Evolutionary conservation across 2,329 filamentous ascomycete genomes (phyloP).

Genomic region (Sclerotinia trifoliorum): DNA sequence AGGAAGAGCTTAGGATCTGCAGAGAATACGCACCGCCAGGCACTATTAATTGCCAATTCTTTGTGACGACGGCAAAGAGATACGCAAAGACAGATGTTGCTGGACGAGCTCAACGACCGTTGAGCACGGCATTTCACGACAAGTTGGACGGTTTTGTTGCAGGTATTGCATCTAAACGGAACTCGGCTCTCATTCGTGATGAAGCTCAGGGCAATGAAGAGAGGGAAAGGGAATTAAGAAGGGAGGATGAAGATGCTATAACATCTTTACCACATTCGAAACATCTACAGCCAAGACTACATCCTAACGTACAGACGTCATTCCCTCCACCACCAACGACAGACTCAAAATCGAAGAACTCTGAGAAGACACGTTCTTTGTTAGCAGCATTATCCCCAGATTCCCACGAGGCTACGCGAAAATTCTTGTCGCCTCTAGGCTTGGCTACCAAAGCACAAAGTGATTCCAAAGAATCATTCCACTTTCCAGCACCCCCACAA

Average conservation of each 20-base stretch:
- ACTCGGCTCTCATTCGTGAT: conserved; percentile 77
- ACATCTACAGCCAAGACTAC: conserved; percentile 56
- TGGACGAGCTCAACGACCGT: conserved; percentile 57
- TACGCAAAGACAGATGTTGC: conserved; percentile 33
- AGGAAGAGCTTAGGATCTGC: conserved; percentile 89
- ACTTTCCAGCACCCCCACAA: conserved; percentile 54
- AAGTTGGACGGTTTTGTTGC: conserved; percentile 86
- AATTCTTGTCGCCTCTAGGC: conserved; percentile 34
- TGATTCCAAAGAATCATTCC: conserved; percentile 46
- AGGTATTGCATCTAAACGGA: conserved; percentile 81
- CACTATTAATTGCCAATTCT: conserved; percentile 90
- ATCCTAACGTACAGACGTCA: conserved; percentile 35
- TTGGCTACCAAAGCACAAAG: conserved; percentile 10
- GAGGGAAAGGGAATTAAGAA: conserved; percentile 74
- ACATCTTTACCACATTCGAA: conserved; percentile 73
- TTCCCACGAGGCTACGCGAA: conserved; percentile 45
- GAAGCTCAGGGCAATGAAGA: conserved; percentile 77
- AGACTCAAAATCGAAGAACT: conserved; percentile 48
- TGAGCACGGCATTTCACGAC: conserved; percentile 78
- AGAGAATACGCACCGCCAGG: conserved; percentile 84
- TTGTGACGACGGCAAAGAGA: conserved; percentile 74
- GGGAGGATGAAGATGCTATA: conserved; percentile 81
- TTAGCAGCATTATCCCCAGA: conserved; percentile 25
- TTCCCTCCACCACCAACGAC: conserved; percentile 38
- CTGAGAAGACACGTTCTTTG: conserved; percentile 47